Evolutionary conservation across 768 basidiomycete species (phyloP).

Genomic region (Cystoderma amianthinum): DNA sequence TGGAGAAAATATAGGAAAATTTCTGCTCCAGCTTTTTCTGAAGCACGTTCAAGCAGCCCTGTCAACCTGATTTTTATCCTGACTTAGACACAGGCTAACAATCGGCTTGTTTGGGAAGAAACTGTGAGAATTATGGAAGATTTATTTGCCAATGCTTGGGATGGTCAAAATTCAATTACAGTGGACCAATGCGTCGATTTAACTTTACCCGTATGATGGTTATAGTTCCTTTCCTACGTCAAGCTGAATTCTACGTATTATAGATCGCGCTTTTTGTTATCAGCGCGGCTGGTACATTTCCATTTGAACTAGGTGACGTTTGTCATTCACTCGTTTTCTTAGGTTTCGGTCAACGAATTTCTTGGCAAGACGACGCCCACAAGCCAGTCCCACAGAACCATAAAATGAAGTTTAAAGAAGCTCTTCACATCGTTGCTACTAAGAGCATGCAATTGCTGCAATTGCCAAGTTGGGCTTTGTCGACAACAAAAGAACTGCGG

Average conservation of each 20-base stretch:
- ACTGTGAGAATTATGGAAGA: conserved; percentile 22
- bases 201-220: conserved; percentile 29
- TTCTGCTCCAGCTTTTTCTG: conserved; percentile 51
- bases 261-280: conserved; percentile 34
- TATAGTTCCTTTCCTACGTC: not conserved
- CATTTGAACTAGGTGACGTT: not conserved
- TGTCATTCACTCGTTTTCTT: not conserved
- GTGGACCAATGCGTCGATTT: conserved; percentile 34
- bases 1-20: conserved; percentile 61
- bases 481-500: conserved; percentile 19
- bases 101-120: conserved; percentile 30
- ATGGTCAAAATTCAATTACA: conserved; percentile 19
- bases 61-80: not conserved
- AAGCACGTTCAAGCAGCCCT: conserved; percentile 23
- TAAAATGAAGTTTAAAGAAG: conserved; percentile 33
- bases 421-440: conserved; percentile 29
- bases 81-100: conserved; percentile 16
- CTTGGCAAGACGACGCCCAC: conserved; percentile 36
- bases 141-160: conserved; percentile 34
- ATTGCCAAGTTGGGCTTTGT: conserved; percentile 25
- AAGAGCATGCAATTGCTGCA: conserved; percentile 23
- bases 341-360: conserved; percentile 42
- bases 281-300: conserved; percentile 28
- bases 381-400: conserved; percentile 29
- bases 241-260: conserved; percentile 23